These are phyloP conservation scores for Yarrowia galli DNA, from an alignment of 1,139 yeast species.

Conservation along the genomic window DNA sequence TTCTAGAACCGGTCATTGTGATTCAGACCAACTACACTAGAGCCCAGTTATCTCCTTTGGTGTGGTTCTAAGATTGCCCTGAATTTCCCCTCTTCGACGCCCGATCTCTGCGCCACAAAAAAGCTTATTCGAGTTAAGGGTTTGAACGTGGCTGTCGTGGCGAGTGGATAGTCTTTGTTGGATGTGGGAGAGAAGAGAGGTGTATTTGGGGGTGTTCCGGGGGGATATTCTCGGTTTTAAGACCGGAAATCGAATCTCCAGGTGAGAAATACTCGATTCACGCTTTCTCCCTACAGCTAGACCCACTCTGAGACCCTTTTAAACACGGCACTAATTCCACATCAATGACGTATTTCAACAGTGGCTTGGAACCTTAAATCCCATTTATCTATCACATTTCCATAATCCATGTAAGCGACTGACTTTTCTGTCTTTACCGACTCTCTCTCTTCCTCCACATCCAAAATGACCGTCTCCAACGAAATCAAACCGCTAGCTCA, in stretches of 20 bases:
- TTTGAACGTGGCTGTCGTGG: slow-evolving; percentile 13
- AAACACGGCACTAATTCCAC: not conserved
- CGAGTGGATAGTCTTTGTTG: slow-evolving; percentile 9
- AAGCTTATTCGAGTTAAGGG: not conserved
- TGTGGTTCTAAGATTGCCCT: slow-evolving; percentile 10
- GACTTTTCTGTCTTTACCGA: no score
- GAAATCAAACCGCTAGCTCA: slow-evolving; percentile 25
- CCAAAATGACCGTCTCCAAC: slow-evolving; percentile 15
- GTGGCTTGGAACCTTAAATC: slow-evolving; percentile 14
- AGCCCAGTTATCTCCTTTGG: not conserved
- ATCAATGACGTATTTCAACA: slow-evolving; percentile 11
- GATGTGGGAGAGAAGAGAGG: not conserved
- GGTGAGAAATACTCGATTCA: not conserved
- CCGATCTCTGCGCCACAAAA: slow-evolving; percentile 31
- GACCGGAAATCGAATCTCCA: not conserved
- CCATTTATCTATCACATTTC: not conserved
- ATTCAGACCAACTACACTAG: not conserved
- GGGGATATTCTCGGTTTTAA: not conserved
- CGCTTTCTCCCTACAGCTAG: not conserved
- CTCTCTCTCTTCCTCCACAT: not conserved
- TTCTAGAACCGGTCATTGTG: not conserved
- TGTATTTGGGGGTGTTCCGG: not conserved
- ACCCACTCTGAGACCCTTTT: not conserved
- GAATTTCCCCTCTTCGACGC: slow-evolving; percentile 18
- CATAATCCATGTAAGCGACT: not conserved